Conservation (phyloP, 2,329 filamentous ascomycete species). For the Microsporum canis region DNA sequence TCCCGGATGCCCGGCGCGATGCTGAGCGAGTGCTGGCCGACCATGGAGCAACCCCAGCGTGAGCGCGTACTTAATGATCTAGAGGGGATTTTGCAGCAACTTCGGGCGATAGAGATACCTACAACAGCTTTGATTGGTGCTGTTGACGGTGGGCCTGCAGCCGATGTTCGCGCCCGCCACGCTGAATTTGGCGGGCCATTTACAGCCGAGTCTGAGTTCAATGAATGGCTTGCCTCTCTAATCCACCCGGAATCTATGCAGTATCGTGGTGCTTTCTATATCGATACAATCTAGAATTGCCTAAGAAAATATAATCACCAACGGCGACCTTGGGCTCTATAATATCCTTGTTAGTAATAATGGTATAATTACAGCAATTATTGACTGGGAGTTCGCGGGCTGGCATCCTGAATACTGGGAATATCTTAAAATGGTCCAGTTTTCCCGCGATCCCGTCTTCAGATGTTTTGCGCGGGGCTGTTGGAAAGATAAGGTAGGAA, state of each 20-base stretch:
- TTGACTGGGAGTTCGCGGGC: conserved; percentile 31
- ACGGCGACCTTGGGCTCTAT: conserved; percentile 20
- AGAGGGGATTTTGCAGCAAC: conserved; percentile 11
- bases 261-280: conserved; percentile 13
- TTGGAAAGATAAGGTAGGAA: conserved; percentile 10
- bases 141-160: conserved; percentile 15
- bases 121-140: conserved; percentile 8
- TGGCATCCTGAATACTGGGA: conserved; percentile 33
- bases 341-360: conserved; percentile 19
- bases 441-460: conserved; percentile 10
- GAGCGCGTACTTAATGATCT: conserved; percentile 15
- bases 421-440: conserved; percentile 19
- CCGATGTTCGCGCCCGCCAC: conserved; percentile 13
- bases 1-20: conserved; percentile 17
- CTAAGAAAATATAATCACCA: conserved; percentile 15
- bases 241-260: conserved; percentile 12
- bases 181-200: conserved; percentile 18
- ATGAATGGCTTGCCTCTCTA: conserved; percentile 16
- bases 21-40: conserved; percentile 14
- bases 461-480: conserved; percentile 11
- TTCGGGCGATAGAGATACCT: conserved; percentile 21
- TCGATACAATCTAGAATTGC: conserved; percentile 9
- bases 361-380: conserved; percentile 16
- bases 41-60: conserved; percentile 14
- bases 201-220: conserved; percentile 18